These are phyloP conservation scores for Picea sitchensis DNA, from an alignment of 75 land plant species.

Conservation along the genomic window DNA sequence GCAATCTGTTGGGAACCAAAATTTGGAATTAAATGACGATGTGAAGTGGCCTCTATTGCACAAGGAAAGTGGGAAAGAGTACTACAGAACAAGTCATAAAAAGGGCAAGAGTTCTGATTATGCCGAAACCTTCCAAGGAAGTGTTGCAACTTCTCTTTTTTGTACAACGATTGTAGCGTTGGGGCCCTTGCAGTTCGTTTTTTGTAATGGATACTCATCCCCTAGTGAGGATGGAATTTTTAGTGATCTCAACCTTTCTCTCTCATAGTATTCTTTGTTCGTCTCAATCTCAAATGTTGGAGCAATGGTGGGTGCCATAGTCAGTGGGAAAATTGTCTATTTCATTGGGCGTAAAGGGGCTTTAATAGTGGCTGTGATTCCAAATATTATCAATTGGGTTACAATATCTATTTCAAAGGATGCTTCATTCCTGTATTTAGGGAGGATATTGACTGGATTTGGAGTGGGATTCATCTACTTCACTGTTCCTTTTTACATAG, in stretches of 20 bases:
- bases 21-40: too few relatives aligned
- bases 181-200: slow-evolving; percentile 85
- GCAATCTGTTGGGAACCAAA: too few relatives aligned
- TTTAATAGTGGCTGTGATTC: slow-evolving; percentile 11
- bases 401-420: slow-evolving; percentile 71
- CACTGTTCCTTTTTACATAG: slow-evolving; percentile 70
- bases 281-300: slow-evolving; percentile 87
- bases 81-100: too few relatives aligned
- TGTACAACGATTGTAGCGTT: slow-evolving; percentile 82
- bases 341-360: slow-evolving; percentile 80
- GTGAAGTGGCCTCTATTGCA: too few relatives aligned
- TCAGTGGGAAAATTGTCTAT: slow-evolving; percentile 89
- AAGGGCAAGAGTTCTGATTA: too few relatives aligned
- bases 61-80: too few relatives aligned
- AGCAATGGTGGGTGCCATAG: slow-evolving; percentile 90
- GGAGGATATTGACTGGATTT: slow-evolving; percentile 41
- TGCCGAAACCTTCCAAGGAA: neutral
- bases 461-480: slow-evolving; percentile 56
- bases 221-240: slow-evolving; percentile 70
- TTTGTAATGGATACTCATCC: slow-evolving; percentile 78
- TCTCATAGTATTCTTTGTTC: slow-evolving; percentile 77
- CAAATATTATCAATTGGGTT: slow-evolving; percentile 60
- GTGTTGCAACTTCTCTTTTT: slow-evolving; percentile 19
- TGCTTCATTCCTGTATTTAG: slow-evolving; percentile 41
- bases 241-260: slow-evolving; percentile 50